Evolutionary conservation across 2,329 filamentous ascomycete genomes (phyloP), one percentile per base, ranked within the genome.

Genomic region (Delphinella strobiligena): DNA sequence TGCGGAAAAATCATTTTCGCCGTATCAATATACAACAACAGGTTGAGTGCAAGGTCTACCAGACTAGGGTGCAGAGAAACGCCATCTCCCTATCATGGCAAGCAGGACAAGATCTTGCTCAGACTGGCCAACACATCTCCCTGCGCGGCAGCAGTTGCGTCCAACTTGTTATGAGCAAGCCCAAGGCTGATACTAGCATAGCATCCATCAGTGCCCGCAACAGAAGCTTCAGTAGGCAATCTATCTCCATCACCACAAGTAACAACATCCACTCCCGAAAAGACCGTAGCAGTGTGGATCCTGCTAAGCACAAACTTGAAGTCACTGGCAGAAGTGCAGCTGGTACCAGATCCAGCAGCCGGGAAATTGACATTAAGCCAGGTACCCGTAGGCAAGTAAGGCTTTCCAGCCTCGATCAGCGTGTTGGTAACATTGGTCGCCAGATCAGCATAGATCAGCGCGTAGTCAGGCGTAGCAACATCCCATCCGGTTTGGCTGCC

Each of bases 281-380:
- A 27, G 16, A 59, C 45, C 18, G 63, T 41, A 0, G 60, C 54
- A 19, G 68, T 67, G 42, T 76, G 59, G 51, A 84, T 74, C 14
- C 79, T 67, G 34, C 66, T 76, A 22, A 83, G 59, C 4, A 83
- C 71, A 56, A 74, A 85, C 49, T 69, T 67, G 64, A 81, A 80
- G 39, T 77, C 60, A 19, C 60, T 59, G 0, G 68, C 55, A 16
- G 62, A 60, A 10, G 61, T 65, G 59, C 80, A 83, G 37, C 22
- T 27, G 7, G 56, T 54, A 0, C 54, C 63, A 4, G 60, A 56
- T 2, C 53, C 59, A 1, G 74, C 69, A 42, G 64, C 56, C 4
- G 75, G 74, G 50, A 80, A 81, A 60, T 84, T 84, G 49, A 84
- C 77, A 48, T 83, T 84, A 22, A 84, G 66, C 54, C 69, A 82